Percentiles rank a stretch among this genome's conserved stretches.
These are phyloP conservation scores for Chamaecyparis obtusa DNA, from an alignment of 75 land plant genomes.

Conservation along the genomic window DNA sequence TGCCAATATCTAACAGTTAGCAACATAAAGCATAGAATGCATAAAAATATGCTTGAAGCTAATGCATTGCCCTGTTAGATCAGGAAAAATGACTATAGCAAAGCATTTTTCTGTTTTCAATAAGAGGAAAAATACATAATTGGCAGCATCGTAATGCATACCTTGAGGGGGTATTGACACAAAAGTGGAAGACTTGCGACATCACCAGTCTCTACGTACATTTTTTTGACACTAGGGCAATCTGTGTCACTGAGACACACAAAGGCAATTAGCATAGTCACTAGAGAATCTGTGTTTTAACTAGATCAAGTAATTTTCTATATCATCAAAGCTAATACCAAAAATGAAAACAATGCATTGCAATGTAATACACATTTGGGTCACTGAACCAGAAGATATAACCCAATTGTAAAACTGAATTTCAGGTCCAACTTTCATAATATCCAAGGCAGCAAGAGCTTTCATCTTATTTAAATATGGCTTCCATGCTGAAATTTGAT, in stretches of 20 bases:
- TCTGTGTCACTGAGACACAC: conserved; percentile 9
- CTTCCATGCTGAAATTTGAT: neutral
- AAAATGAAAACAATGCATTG: neutral
- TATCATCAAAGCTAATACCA: neutral
- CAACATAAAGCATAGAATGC: neutral
- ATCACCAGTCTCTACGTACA: conserved; percentile 77
- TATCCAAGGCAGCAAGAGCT: neutral
- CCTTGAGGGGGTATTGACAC: conserved; percentile 94
- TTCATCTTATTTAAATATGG: neutral
- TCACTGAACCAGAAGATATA: neutral
- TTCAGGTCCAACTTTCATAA: neutral
- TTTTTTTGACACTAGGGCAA: conserved; percentile 11
- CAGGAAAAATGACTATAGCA: neutral
- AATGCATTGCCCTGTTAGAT: neutral
- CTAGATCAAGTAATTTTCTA: neutral
- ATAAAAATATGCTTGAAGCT: neutral
- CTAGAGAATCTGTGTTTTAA: neutral
- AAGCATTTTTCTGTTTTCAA: neutral
- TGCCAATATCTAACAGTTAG: neutral
- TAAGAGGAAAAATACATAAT: neutral
- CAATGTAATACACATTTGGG: neutral
- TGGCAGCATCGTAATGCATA: conserved; percentile 11
- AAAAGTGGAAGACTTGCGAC: conserved; percentile 53
- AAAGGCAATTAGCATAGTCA: neutral
- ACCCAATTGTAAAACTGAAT: neutral